Conservation (phyloP, 2,329 filamentous ascomycete genomes). For the Calycina herbarum region DNA sequence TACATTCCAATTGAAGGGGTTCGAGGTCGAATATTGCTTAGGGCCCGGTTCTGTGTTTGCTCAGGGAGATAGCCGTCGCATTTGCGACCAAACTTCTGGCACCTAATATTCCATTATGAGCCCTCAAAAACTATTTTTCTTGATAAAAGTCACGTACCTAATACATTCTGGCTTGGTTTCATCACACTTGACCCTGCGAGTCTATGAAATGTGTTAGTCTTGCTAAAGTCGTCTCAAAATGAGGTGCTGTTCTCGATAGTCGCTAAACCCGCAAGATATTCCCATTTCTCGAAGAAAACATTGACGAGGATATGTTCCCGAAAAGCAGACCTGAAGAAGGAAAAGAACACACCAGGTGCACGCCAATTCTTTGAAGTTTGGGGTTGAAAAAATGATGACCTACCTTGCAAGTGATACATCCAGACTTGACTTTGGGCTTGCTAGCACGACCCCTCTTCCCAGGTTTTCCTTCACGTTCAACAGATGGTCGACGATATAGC, state of each 20-base stretch:
- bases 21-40: constrained; percentile 31
- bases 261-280: not conserved
- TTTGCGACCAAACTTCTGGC: constrained; percentile 56
- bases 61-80: constrained; percentile 58
- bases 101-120: constrained; percentile 51
- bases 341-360: too few species aligned
- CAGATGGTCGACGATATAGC: constrained; percentile 23
- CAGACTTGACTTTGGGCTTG: constrained; percentile 61
- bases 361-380: not conserved
- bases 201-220: constrained; percentile 31
- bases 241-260: not conserved
- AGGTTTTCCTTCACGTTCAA: constrained; percentile 21
- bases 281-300: not conserved
- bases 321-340: not conserved
- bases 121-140: not conserved
- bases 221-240: not conserved
- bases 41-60: constrained; percentile 18
- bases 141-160: not conserved
- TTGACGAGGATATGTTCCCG: not conserved
- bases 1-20: constrained; percentile 33
- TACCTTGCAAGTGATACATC: constrained; percentile 68
- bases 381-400: constrained; percentile 32
- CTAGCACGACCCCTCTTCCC: constrained; percentile 32
- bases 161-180: constrained; percentile 40
- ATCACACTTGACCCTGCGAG: constrained; percentile 66